Evolutionary conservation across 2,329 filamentous ascomycete genomes (phyloP).

Genomic region (Emericellopsis atlantica): DNA sequence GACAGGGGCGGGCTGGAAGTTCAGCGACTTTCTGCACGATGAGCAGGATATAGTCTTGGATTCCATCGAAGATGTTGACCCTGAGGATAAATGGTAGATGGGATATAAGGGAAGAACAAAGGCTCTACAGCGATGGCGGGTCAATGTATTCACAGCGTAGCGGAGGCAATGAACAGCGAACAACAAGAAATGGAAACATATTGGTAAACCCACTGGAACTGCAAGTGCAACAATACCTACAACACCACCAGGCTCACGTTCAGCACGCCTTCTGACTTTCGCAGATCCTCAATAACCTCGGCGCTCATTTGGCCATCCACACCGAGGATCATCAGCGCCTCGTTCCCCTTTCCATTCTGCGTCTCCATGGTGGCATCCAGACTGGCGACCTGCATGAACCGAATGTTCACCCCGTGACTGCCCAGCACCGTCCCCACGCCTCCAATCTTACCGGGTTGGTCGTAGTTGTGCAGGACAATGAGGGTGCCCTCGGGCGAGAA

Average conservation of each 20-base stretch:
- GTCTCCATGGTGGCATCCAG: conserved; percentile 19
- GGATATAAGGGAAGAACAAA: too few relatives aligned
- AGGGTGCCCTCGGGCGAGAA: conserved; percentile 64
- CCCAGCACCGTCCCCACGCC: conserved; percentile 62
- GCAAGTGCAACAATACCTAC: too few relatives aligned
- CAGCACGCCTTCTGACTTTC: conserved; percentile 37
- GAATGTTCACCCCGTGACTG: conserved; percentile 61
- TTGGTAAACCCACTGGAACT: too few relatives aligned
- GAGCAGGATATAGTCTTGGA: too few relatives aligned
- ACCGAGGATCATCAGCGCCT: conserved; percentile 74
- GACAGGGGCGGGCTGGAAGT: too few relatives aligned
- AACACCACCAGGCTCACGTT: conserved; percentile 35
- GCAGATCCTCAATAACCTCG: conserved; percentile 36
- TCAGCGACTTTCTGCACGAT: too few relatives aligned
- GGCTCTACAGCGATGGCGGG: too few relatives aligned
- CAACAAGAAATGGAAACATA: too few relatives aligned
- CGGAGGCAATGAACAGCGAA: too few relatives aligned
- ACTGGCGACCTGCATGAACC: conserved; percentile 62
- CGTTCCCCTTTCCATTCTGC: conserved; percentile 21
- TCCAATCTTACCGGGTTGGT: conserved; percentile 72
- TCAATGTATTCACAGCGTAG: too few relatives aligned
- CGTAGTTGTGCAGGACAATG: conserved; percentile 71
- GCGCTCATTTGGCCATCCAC: conserved; percentile 53
- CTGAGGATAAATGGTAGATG: too few relatives aligned
- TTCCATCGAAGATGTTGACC: too few relatives aligned